phyloP scores from a whole-genome alignment of 768 basidiomycete species.

The Rhodotorula paludigena region DNA sequence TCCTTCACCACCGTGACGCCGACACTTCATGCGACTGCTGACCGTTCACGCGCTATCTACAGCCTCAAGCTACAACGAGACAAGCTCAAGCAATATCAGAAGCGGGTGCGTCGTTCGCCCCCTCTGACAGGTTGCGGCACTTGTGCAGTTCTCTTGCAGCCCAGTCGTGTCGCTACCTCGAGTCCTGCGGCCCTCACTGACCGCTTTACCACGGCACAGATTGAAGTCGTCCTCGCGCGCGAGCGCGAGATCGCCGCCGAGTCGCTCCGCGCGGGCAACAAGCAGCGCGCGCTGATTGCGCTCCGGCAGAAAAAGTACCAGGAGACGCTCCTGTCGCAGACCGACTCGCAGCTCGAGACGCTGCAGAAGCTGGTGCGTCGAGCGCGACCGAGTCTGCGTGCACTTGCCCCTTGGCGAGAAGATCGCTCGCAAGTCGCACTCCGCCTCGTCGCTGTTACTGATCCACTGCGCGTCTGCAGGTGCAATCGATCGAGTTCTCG shows the following conservation, averaged over 20 bases:
- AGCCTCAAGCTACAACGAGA: conserved; percentile 95
- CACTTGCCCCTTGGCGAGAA: too few species aligned
- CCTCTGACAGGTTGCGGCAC: too few species aligned
- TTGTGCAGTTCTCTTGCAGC: not conserved
- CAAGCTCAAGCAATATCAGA: conserved; percentile 92
- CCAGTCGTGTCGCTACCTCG: not conserved
- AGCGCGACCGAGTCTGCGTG: not conserved
- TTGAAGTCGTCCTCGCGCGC: conserved; percentile 75
- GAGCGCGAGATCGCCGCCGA: conserved; percentile 84
- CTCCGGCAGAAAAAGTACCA: conserved; percentile 90
- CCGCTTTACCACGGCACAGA: too few species aligned
- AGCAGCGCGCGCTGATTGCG: conserved; percentile 79
- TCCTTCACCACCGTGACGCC: not conserved
- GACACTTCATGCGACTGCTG: not conserved
- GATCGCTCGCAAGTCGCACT: too few species aligned
- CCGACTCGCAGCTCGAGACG: conserved; percentile 80
- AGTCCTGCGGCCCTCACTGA: not conserved
- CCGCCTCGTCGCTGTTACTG: not conserved
- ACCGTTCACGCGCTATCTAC: conserved; percentile 33
- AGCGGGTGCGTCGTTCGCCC: conserved; percentile 58
- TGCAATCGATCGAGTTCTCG: conserved; percentile 94
- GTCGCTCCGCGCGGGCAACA: conserved; percentile 73
- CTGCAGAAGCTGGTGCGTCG: conserved; percentile 73
- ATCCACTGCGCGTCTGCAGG: conserved; percentile 53
- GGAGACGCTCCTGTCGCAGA: conserved; percentile 76